Evolutionary conservation across 1,284 basidiomycete species (phyloP).

Genomic region (Cerrena zonata): DNA sequence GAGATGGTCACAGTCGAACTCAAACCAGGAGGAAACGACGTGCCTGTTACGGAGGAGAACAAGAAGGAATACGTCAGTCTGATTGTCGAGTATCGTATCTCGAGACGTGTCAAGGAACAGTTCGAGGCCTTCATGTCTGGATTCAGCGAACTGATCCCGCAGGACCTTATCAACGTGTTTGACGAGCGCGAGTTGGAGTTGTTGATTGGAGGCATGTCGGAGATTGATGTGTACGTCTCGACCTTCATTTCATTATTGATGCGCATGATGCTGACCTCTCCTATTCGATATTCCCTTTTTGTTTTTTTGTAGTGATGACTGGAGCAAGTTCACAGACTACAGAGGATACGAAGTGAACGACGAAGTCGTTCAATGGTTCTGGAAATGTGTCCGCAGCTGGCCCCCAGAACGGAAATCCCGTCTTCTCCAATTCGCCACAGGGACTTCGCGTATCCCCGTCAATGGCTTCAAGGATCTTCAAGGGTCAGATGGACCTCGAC

Average conservation of each 20-base stretch:
- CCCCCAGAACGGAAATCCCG: constrained; percentile 93
- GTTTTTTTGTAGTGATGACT: constrained; percentile 61
- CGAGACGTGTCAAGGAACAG: constrained; percentile 88
- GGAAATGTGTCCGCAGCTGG: constrained; percentile 96
- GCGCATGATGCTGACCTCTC: not conserved
- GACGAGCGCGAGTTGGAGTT: constrained; percentile 96
- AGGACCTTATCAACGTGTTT: constrained; percentile 93
- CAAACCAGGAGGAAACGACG: constrained; percentile 78
- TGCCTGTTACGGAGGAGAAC: constrained; percentile 92
- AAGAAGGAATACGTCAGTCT: constrained; percentile 98
- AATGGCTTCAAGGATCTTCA: constrained; percentile 99
- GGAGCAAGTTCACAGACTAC: constrained; percentile 84
- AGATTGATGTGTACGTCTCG: constrained; percentile 84
- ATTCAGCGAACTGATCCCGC: constrained; percentile 90
- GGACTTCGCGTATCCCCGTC: constrained; percentile 94
- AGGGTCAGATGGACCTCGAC: constrained; percentile 90
- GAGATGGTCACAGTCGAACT: constrained; percentile 93
- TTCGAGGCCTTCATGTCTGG: constrained; percentile 95
- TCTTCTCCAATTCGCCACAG: constrained; percentile 93
- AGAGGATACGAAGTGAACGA: constrained; percentile 82
- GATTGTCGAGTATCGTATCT: constrained; percentile 92
- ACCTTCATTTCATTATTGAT: constrained; percentile 3
- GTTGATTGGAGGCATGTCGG: constrained; percentile 96
- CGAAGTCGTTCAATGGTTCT: constrained; percentile 99
- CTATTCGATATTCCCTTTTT: not conserved